Base-by-base conservation (phyloP, 306 rosid species). In the Senna siamea region DNA sequence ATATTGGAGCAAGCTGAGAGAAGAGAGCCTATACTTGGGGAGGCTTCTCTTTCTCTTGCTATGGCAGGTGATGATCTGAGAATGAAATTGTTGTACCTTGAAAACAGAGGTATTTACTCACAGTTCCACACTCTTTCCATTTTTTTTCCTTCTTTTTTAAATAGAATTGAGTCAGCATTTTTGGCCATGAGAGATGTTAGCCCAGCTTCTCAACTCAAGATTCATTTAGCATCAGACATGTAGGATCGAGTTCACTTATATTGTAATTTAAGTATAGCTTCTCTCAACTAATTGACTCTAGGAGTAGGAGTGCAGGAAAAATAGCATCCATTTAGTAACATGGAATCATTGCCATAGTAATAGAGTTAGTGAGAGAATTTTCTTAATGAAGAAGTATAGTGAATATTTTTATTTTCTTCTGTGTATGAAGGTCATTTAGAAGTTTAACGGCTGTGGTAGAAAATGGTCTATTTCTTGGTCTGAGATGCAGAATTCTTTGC, bases 1-100 rank as follows among this genome's bases (percentile, higher is more conserved):
- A 86, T 84, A 76, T 66, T 90, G 82, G 96, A 90, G 81, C 93
- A 90, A 75, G 96, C 88, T 37, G 93, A 90, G 84, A 84, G 89
- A 63, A 86, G 96, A 77, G 93, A 82, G 60, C 85, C 89, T 38
- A 61, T 82, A 28, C 82, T 82, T 3, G 96, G 96, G 8, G 96
- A 90, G 67, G 90, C 96, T 5, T 82, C 89, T 12, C 82, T 74
- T 75, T 90, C 88, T 35, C 96, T 90, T 54, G 91, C 92, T 9
- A 71, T 82, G 86, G 90, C 92, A 2, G 92, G 89, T 4, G 90
- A 90, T 61, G 92, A 90, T 72, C 78, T 90, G 17, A 83, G 87
- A 9, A 82, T 69, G 88, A 90, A 86, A 40, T 60, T 88, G 81
- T 58, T 90, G 79, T 90, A 90, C 87, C 91, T 86, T 4, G 96